These are phyloP conservation scores for Scenedesmus sp. DNA, from an alignment of 163 green algal genomes.

Conservation along the genomic window DNA sequence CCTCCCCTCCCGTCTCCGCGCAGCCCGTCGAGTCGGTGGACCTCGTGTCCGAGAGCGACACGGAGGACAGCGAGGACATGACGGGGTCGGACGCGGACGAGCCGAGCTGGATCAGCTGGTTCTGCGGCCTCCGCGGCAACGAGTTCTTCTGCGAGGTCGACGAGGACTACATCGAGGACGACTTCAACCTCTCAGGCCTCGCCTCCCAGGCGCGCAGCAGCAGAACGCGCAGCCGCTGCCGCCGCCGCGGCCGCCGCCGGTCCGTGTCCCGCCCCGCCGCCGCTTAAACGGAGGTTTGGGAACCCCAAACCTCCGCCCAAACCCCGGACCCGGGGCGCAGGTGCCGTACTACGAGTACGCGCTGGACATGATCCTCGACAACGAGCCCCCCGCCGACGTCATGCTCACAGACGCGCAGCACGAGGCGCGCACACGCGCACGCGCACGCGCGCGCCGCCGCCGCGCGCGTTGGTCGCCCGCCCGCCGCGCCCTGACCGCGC, in stretches of 20 bases:
- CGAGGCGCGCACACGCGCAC: too few species aligned
- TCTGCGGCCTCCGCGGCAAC: conserved; percentile 97
- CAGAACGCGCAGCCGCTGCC: background rate
- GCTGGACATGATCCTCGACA: conserved; percentile 97
- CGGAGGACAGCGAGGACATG: conserved; percentile 60
- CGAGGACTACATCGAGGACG: conserved; percentile 99
- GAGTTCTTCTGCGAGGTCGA: conserved; percentile 99
- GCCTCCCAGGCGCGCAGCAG: conserved; percentile 72
- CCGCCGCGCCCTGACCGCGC: too few species aligned
- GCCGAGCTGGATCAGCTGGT: conserved; percentile 97
- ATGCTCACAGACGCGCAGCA: conserved; percentile 97
- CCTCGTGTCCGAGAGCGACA: conserved; percentile 53
- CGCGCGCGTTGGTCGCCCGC: too few species aligned
- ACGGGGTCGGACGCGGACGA: conserved; percentile 74
- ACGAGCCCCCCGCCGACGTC: conserved; percentile 88
- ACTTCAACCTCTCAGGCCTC: conserved; percentile 98
- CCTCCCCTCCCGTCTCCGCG: background rate
- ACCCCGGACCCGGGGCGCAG: too few species aligned
- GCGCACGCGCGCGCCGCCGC: too few species aligned
- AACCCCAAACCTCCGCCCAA: too few species aligned
- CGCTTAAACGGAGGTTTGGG: too few species aligned
- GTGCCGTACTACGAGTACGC: conserved; percentile 99
- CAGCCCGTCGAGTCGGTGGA: conserved; percentile 39
- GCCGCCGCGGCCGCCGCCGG: background rate
- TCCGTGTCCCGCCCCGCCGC: background rate